A percentile compares a stretch with the other conserved stretches of the same genome.
These are phyloP conservation scores for Pulicaria dysenterica DNA, from an alignment of 129 eudicot species.

Conservation along the genomic window DNA sequence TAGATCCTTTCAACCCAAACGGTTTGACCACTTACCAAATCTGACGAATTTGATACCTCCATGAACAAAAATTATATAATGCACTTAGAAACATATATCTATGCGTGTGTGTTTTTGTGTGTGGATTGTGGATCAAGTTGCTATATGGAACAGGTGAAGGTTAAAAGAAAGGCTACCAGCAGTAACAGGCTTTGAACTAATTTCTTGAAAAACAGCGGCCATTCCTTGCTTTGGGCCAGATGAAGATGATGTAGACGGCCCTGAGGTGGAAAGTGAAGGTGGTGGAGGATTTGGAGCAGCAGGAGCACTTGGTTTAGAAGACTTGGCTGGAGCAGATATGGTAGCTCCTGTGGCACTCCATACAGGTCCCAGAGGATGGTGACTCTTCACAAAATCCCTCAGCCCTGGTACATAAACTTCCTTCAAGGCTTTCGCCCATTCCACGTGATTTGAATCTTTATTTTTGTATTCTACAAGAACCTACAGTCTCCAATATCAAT, in stretches of 20 bases:
- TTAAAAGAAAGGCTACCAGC: slow-evolving; percentile 53
- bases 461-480: slow-evolving; percentile 83
- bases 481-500: slow-evolving; percentile 40
- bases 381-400: slow-evolving; percentile 86
- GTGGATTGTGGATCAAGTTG: too few relatives aligned
- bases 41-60: too few relatives aligned
- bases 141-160: neutral
- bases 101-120: too few relatives aligned
- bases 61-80: too few relatives aligned
- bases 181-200: slow-evolving; percentile 74
- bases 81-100: neutral
- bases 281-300: slow-evolving; percentile 89
- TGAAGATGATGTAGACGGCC: slow-evolving; percentile 62
- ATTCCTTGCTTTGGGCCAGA: slow-evolving; percentile 74
- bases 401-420: slow-evolving; percentile 92
- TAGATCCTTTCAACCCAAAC: neutral
- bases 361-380: slow-evolving; percentile 88
- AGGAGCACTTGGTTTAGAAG: slow-evolving; percentile 59
- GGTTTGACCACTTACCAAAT: too few relatives aligned
- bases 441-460: slow-evolving; percentile 84
- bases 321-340: slow-evolving; percentile 53
- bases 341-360: slow-evolving; percentile 74
- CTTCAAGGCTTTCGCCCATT: slow-evolving; percentile 95
- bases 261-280: slow-evolving; percentile 59
- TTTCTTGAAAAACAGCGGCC: slow-evolving; percentile 92